phyloP scores from a whole-genome alignment of 192 early-diverging fungal species.

The Thoreauomyces humboldtii region DNA sequence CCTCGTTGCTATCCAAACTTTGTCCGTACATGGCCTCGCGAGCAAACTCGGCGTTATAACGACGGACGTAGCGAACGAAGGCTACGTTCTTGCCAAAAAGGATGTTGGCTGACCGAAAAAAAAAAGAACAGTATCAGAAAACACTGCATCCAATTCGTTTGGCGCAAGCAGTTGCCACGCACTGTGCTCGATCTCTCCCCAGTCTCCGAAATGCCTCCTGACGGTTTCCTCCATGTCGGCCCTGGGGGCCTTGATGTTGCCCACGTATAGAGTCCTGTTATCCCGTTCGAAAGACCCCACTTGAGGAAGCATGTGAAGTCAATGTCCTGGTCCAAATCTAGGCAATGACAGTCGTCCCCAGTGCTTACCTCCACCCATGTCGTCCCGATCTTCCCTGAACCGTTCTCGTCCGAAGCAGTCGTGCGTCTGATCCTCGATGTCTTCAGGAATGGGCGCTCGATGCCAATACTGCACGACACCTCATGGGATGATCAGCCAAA shows the following conservation, averaged over 20 bases:
- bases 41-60: conserved; percentile 81
- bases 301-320: conserved; percentile 26
- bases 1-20: conserved; percentile 73
- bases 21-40: conserved; percentile 86
- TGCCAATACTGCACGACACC: conserved; percentile 49
- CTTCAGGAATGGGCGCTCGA: conserved; percentile 49
- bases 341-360: conserved; percentile 5
- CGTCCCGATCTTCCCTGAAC: conserved; percentile 44
- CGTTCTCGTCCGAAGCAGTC: conserved; percentile 83
- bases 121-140: background rate
- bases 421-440: conserved; percentile 39
- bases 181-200: conserved; percentile 77
- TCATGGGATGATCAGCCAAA: no score
- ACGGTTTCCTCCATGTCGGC: conserved; percentile 46
- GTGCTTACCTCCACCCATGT: conserved; percentile 62
- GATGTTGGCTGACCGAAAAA: conserved; percentile 54
- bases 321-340: background rate
- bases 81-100: conserved; percentile 72
- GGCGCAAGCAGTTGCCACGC: conserved; percentile 27
- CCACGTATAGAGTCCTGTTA: conserved; percentile 77
- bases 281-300: conserved; percentile 79
- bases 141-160: background rate
- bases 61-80: conserved; percentile 73
- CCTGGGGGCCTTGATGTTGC: conserved; percentile 42
- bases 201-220: conserved; percentile 66